Evolutionary conservation across 2,329 filamentous ascomycete genomes (phyloP), one percentile per base, ranked within the genome.

Genomic region (Geosmithia morbida): DNA sequence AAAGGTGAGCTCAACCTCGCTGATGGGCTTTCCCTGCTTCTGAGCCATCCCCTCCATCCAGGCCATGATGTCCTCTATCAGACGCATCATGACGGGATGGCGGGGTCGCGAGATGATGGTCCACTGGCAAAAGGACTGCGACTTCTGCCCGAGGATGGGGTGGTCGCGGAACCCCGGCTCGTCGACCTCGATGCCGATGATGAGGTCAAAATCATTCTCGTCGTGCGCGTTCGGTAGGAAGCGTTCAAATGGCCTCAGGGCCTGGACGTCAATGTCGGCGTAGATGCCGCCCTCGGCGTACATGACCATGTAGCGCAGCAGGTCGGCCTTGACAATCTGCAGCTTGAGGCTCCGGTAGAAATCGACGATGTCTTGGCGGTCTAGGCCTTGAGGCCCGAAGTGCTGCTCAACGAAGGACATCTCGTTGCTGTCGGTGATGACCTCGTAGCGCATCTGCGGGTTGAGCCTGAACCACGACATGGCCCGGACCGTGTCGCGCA

Each of bases 331-430:
- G 44, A 61, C 54, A 37, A 56, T 59, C 8, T 54, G 56, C n/a
- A 48, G 48, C 3, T 41, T 45, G 41, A 50, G 19, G 37, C 41
- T 48, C 11, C 44, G 44, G 49, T 50, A 50, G 22, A 48, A 46
- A 1, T 47, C 19, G 41, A 50, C 29, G 13, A 50, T 48, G 20
- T 46, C 42, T 2, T 47, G 49, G 18, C 82, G 75, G 57, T 85
- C 77, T 55, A 84, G 67, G 37, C 80, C 82, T 7, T 71, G 63
- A 2, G 74, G 70, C 1, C 83, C 83, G 54, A 79, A 86, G 55
- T 84, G 73, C 40, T 74, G 73, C 58, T 85, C 79, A 40, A 86
- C 77, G 53, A 85, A 87, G 19, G 73, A 65, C 53, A 82, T 56
- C 17, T 50, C 57, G 40, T 57, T 61, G 7, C 48, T 50, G 33